Base-by-base conservation (phyloP, 371 early-diverging fungal species). In the Actinomortierella ambigua region DNA sequence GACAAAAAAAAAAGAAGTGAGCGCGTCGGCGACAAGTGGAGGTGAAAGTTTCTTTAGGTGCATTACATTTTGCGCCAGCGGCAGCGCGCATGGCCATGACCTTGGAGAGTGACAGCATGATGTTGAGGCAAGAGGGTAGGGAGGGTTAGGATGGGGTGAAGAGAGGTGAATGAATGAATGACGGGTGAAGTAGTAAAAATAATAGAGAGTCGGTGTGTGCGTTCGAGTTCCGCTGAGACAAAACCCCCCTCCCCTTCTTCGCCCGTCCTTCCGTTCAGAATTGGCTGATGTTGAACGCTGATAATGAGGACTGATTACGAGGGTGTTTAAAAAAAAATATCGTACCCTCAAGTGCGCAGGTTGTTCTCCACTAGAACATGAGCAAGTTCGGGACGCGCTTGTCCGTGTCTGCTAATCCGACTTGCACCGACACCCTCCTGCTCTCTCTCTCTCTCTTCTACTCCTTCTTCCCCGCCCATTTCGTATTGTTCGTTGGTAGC, bases 41-140 rank as follows among this genome's bases (percentile, higher is more conserved):
- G 17, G 42, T 23, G 42, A 13, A n/a, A 26, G 9, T 41, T 7
- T 13, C 11, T 18, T 29, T 11, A 34, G 40, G 24, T 17, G 6
- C 24, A 17, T 48, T 71, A 71, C 71, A 65, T 65, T 65, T 71
- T 48, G 55, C 66, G 52, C 71, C 63, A 43, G 66, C 71, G 66
- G 62, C 62, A 22, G 71, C 65, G 66, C 71, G 71, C 71, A 58
- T 55, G 71, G 71, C 71, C 56, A 71, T 46, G 18, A 66, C 59
- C 66, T 61, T 71, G 58, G 71, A 59, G 59, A 71, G 59, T 59
- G 48, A 62, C 50, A 71, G 66, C 71, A 71, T 71, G 60, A 51
- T 29, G 54, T 27, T 0, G 28, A 0, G 17, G 26, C 20, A 20
- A n/a, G 44, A 6, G 44, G 3, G 15, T 44, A 2, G 44, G 44